Evolutionary conservation across 2,329 filamentous ascomycete species (phyloP), one percentile per base, ranked within the genome.

Genomic region (Beauveria bassiana): DNA sequence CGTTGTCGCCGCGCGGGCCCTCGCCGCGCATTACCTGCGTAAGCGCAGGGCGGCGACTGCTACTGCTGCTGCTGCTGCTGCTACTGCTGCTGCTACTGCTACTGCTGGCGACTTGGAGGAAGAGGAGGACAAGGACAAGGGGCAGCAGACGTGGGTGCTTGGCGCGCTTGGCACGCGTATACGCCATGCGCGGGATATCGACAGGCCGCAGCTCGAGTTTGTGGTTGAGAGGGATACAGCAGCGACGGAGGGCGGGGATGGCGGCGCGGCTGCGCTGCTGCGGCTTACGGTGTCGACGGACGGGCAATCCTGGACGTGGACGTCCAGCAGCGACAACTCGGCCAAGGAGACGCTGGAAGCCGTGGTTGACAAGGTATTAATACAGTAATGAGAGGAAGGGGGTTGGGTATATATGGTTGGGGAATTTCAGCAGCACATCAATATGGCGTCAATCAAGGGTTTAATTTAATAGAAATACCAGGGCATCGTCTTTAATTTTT

Each of bases 1-100:
- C 61, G 75, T 74, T 20, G 77, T 78, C 14, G 72, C 76, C 8
- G 67, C 73, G 26, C 78, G 75, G 50, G 71, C 73, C 47, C 70
- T 82, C 3, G 70, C 75, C 0, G 68, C 74, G 10, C 71, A 73
- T 59, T 70, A 71, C 53, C 67, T 77, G 34, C 64, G 67, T 24
- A 63, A 65, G 38, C 66, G 73, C 18, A 42, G 56, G 34, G 57
- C 60, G 18, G 43, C 43, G 10, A 4, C 20, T 3, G 24, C 40
- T 6, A 12, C 12, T 16, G 12, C 31, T 34, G 31, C 5, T 38
- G 34, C 12, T 14, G 34, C 31, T 22, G 22, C 20, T 3, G n/a
- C 40, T 6, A 12, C 12, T 14, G 12, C 31, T 34, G 31, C 5
- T 38, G 34, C 12, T 14, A 20, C 31, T 10, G 8, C 24, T 34